Evolutionary conservation across 2,329 filamentous ascomycete genomes (phyloP), one percentile per base, ranked within the genome.

Genomic region (Aspergillus aculeatus): DNA sequence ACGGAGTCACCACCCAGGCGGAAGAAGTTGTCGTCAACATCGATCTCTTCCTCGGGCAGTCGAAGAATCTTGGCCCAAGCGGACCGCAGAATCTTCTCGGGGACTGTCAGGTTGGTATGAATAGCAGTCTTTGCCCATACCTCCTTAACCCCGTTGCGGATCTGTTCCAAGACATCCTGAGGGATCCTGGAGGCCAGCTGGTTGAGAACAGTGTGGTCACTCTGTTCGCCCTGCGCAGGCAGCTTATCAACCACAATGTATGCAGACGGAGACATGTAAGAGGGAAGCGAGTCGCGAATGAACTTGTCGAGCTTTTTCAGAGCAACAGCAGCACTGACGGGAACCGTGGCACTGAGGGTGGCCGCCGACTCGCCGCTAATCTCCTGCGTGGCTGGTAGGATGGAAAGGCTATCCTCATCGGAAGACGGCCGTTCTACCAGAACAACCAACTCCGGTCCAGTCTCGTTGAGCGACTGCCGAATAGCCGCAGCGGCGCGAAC

Each of bases 1-100:
- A 87, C 83, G 0, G 84, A 87, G 71, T 87, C 84, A 21, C 85
- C 85, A 1, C 85, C 84, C 0, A 86, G 78, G 3, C 80, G 78
- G 77, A 87, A 86, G 73, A 87, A 87, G 72, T 82, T 84, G 65
- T 86, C 81, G 11, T 85, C 80, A 1, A 81, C 71, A 1, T 81
- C 77, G 19, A 86, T 83, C 1, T 80, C 73, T 2, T 81, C 67
- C 0, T 58, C 50, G 2, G n/a, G 35, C 4, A 73, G 49, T 14
- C 64, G 56, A 16, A 73, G 66, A 6, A 73, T 68, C 9, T 65
- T 65, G 2, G 72, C 69, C 71, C 72, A 73, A 6, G 69, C 60
- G n/a, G 64, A 59, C n/a, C 61, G 70, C 6, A 80, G 60, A 29
- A 78, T 76, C 5, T 60, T 62, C 58, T 81, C 77, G 11, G 70